Evolutionary conservation across 1,284 basidiomycete genomes (phyloP), one percentile per base, ranked within the genome.

Genomic region (Papiliotrema fonsecae): DNA sequence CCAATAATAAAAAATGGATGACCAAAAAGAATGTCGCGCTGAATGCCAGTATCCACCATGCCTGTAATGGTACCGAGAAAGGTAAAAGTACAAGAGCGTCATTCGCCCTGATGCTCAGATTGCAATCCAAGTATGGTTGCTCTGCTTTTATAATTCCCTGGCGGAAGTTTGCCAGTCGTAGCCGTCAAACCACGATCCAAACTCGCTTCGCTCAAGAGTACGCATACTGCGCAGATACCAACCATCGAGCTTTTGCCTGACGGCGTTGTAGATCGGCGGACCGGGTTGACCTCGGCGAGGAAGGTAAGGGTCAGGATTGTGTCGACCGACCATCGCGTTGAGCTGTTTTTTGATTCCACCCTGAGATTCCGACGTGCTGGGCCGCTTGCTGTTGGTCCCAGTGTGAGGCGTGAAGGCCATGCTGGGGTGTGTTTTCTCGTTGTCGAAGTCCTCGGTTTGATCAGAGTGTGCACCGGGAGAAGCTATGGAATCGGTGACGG

Each of bases 221-320:
- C 58, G 54, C 62, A 70, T 67, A 32, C 14, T 25, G n/a, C 47
- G 19, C 4, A 49, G 34, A 13, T 63, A 60, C 55, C 53, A 66
- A 55, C 66, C 63, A 48, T 72, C 70, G 7, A 67, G 64, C 55
- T 58, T 64, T 41, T 50, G 45, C 18, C 70, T 58, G 22, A 69
- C 58, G 31, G 49, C 47, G 9, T 55, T 52, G 53, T 61, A 69
- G 26, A 61, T 57, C 1, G 66, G 60, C 13, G 56, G 58, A n/a
- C 62, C 64, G 7, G 60, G 53, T 5, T 27, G 16, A 39, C 13
- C 30, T 52, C 51, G 28, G 38, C 40, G 30, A 46, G 43, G 21
- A 18, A 22, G 9, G 21, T 25, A 34, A 5, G 32, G n/a, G n/a
- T n/a, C n/a, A n/a, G n/a, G n/a, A n/a, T n/a, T n/a, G 22, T n/a